Percentiles rank a stretch among this genome's conserved stretches.
These are phyloP conservation scores for Saccharomyces hybrid DNA, from an alignment of 1,139 yeast genomes.

Conservation along the genomic window DNA sequence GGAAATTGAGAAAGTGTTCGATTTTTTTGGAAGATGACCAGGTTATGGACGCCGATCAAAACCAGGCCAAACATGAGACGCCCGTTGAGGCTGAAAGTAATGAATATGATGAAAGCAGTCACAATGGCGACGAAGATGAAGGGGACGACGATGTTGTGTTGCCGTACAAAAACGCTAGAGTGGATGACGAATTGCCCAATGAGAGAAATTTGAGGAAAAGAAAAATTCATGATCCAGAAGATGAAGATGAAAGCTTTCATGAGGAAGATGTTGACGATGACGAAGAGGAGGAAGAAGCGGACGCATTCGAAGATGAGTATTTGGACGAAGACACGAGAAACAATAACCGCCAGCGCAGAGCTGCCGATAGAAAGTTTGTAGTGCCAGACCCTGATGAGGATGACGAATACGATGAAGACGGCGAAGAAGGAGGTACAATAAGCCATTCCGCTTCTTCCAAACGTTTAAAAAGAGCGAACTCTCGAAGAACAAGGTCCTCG, in stretches of 20 bases:
- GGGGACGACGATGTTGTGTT: slow-evolving; percentile 12
- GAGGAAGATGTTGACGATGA: slow-evolving; percentile 25
- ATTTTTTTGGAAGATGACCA: slow-evolving; percentile 27
- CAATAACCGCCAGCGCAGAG: slow-evolving; percentile 10
- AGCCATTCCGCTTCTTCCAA: slow-evolving; percentile 2
- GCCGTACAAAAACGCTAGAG: slow-evolving; percentile 15
- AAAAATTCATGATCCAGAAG: slow-evolving; percentile 17
- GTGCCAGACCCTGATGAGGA: slow-evolving; percentile 23
- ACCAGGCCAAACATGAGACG: slow-evolving; percentile 10
- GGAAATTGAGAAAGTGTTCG: slow-evolving; percentile 30
- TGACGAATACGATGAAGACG: slow-evolving; percentile 19
- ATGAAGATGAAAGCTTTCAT: slow-evolving; percentile 29
- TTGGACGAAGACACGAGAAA: slow-evolving; percentile 23
- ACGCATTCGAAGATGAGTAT: slow-evolving; percentile 34
- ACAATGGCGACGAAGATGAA: slow-evolving; percentile 8
- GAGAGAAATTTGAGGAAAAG: slow-evolving; percentile 20
- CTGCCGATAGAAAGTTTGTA: slow-evolving; percentile 18
- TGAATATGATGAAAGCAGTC: slow-evolving; percentile 10
- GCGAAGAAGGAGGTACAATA: slow-evolving; percentile 17
- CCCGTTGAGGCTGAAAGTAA: slow-evolving; percentile 22
- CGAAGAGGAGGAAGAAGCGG: slow-evolving; percentile 26
- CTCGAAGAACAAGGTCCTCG: slow-evolving; percentile 14
- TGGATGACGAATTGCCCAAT: slow-evolving; percentile 21
- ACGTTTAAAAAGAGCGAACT: slow-evolving; percentile 7
- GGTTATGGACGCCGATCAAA: slow-evolving; percentile 9